Percentiles rank a stretch among this genome's conserved stretches.
These are phyloP conservation scores for Panaeolus cyanescens DNA, from an alignment of 768 basidiomycete species.

Conservation along the genomic window DNA sequence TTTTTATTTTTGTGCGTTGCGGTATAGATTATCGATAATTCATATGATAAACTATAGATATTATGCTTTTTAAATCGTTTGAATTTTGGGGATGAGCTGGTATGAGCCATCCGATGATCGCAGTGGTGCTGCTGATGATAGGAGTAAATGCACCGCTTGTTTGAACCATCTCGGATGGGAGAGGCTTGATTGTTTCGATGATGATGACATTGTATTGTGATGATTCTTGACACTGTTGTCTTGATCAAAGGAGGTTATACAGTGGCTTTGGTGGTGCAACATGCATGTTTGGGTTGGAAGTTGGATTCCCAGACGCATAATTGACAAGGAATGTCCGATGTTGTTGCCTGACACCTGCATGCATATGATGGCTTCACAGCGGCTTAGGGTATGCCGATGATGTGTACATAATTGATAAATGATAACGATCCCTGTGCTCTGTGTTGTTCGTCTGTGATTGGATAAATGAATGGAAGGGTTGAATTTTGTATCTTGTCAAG, in stretches of 20 bases:
- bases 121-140: neutral
- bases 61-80: neutral
- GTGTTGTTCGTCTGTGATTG: neutral
- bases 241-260: too few relatives aligned
- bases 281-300: neutral
- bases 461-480: too few relatives aligned
- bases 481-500: too few relatives aligned
- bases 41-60: neutral
- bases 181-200: too few relatives aligned
- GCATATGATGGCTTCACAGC: neutral
- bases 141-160: too few relatives aligned
- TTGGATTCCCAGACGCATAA: neutral
- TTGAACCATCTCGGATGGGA: too few relatives aligned
- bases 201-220: too few relatives aligned
- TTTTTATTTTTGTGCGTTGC: neutral
- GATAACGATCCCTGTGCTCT: neutral
- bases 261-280: neutral
- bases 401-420: too few relatives aligned
- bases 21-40: constrained; percentile 2
- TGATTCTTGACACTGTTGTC: too few relatives aligned
- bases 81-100: neutral
- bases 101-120: neutral
- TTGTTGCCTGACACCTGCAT: neutral
- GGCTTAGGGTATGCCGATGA: neutral
- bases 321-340: neutral